Evolutionary conservation across 192 early-diverging fungal genomes (phyloP).

Genomic region (Coemansia sp.): DNA sequence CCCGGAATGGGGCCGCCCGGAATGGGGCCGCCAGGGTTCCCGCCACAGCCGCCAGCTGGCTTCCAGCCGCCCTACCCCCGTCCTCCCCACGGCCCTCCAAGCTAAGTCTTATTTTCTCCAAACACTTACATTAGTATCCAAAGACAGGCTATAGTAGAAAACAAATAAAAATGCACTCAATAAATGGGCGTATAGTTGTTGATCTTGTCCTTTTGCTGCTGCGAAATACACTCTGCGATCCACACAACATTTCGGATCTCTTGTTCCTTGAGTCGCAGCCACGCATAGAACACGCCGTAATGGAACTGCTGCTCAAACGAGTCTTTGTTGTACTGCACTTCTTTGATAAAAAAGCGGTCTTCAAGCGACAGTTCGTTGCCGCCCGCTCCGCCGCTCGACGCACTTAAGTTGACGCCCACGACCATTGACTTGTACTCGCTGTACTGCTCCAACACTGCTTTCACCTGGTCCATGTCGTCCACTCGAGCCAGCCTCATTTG

Average conservation of each 20-base stretch:
- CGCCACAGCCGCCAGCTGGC: constrained; percentile 38
- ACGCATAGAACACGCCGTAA: constrained; percentile 93
- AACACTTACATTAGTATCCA: no score
- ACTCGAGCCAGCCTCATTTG: constrained; percentile 75
- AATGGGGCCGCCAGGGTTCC: constrained; percentile 49
- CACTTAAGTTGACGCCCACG: constrained; percentile 57
- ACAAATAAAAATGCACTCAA: constrained; percentile 36
- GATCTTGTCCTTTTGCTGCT: constrained; percentile 94
- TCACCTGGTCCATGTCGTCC: constrained; percentile 96
- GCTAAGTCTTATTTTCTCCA: background rate
- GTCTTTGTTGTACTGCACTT: constrained; percentile 90
- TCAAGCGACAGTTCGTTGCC: constrained; percentile 76
- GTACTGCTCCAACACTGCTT: constrained; percentile 77
- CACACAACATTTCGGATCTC: constrained; percentile 98
- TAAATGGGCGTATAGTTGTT: constrained; percentile 92
- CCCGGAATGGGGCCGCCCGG: constrained; percentile 68
- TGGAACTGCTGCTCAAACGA: constrained; percentile 97
- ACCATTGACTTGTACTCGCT: constrained; percentile 88
- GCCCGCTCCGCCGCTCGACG: constrained; percentile 21
- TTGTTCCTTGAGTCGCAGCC: constrained; percentile 95
- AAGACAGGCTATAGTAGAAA: background rate
- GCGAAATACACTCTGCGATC: constrained; percentile 99
- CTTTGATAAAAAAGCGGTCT: constrained; percentile 93
- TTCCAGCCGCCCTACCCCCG: constrained; percentile 47
- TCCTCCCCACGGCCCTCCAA: constrained; percentile 7